Evolutionary conservation across 768 basidiomycete species (phyloP), one percentile per base, ranked within the genome.

Genomic region (Suillus subaureus): DNA sequence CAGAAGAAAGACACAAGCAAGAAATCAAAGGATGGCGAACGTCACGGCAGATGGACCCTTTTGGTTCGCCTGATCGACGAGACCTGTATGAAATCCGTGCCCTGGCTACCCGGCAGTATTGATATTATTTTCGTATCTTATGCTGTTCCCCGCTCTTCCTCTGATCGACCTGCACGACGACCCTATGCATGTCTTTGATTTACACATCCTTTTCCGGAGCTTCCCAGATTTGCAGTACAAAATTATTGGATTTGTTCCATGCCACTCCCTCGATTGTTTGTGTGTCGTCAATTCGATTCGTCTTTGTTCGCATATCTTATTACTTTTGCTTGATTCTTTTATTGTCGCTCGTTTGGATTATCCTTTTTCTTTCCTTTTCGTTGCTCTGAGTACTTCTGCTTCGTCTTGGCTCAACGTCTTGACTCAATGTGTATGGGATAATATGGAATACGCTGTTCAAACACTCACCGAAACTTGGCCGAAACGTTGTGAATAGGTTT

Each of bases 1-100:
- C 94, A 11, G 94, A 96, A 75, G 88, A 89, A 73, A 85, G 94
- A 61, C 95, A 97, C 79, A 86, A 86, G 58, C 77, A 76, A 28
- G 96, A 97, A 79, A 91, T 95, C 84, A 90, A 87, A 69, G 92
- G 92, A 6, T 97, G 94, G 96, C 76, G 76, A 35, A 40, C 62
- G 61, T 72, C 70, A 67, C 73, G 66, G 61, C 73, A 75, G 35
- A 60, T 57, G 8, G 40, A 64, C 60, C 40, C 73, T 23, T 73
- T 67, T 64, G 71, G 70, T 31, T 81, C 84, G 63, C 80, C 84
- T 40, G 88, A 89, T 72, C 86, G 89, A 65, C 84, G 85, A 45
- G 83, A 86, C 71, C 81, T 95, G 42, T 91, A 86, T 76, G 93
- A 94, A 77, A 94, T 95, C 67, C 87, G 93, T 68, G 90, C 89